Conservation (phyloP, 345 rosid genomes). For the Aethionema arabicum region DNA sequence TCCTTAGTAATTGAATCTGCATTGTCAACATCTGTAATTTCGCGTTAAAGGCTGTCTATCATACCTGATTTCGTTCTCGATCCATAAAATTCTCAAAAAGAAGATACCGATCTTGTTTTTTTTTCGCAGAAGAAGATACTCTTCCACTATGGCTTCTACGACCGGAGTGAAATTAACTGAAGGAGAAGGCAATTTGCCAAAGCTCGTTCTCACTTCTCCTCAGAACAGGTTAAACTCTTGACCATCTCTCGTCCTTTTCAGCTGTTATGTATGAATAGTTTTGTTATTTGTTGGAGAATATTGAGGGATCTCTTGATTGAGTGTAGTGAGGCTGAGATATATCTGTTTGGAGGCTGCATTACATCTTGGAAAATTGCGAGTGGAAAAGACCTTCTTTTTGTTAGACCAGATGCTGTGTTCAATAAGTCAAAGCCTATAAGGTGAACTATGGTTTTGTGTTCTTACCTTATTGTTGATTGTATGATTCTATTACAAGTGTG, state of each 20-base stretch:
- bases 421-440: constrained; percentile 88
- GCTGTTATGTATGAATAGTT: constrained; percentile 6
- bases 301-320: neutral
- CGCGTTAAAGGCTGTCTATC: neutral
- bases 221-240: constrained; percentile 51
- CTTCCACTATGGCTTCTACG: constrained; percentile 57
- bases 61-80: neutral
- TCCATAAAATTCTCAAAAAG: neutral
- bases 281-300: neutral
- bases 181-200: constrained; percentile 88
- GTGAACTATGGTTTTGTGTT: constrained; percentile 29
- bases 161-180: constrained; percentile 63
- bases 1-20: neutral
- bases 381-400: constrained; percentile 84
- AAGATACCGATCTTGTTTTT: constrained; percentile 1
- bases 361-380: constrained; percentile 81
- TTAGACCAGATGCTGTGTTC: constrained; percentile 95
- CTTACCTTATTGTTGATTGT: no score
- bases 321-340: constrained; percentile 87
- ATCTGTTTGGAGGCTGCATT: constrained; percentile 82
- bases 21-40: neutral
- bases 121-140: constrained; percentile 42
- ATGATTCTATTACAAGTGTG: neutral
- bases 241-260: neutral
- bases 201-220: constrained; percentile 73